These are phyloP conservation scores for Dillenia suffruticosa DNA, from an alignment of 164 flowering plant species.

Conservation along the genomic window DNA sequence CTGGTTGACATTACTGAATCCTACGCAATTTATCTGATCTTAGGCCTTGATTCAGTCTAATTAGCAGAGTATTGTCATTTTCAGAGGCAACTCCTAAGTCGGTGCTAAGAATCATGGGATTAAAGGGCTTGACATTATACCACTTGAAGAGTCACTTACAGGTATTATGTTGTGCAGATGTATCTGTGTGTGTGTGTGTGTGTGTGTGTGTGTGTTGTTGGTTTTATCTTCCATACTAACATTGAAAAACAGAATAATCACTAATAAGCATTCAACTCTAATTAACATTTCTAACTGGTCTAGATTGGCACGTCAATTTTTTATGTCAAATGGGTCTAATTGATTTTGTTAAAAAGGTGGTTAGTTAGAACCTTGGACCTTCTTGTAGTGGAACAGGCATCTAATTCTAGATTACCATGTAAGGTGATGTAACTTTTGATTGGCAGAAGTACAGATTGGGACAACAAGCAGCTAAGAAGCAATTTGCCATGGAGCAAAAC, in stretches of 20 bases:
- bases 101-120: slow-evolving; percentile 76
- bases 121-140: slow-evolving; percentile 87
- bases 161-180: slow-evolving; percentile 27
- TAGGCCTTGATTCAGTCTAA: too few species aligned
- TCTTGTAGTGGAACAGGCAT: too few species aligned
- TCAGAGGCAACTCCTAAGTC: slow-evolving; percentile 94
- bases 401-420: too few species aligned
- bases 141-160: slow-evolving; percentile 93
- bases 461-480: slow-evolving; percentile 45
- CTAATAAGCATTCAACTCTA: too few species aligned
- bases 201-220: background rate
- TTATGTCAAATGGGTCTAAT: too few species aligned
- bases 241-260: too few species aligned
- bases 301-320: background rate
- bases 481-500: slow-evolving; percentile 29
- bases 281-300: background rate
- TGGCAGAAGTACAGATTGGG: slow-evolving; percentile 84
- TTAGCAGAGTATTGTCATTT: background rate
- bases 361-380: too few species aligned
- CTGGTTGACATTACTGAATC: too few species aligned
- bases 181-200: background rate
- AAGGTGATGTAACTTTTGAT: too few species aligned
- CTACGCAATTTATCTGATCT: too few species aligned
- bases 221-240: background rate
- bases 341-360: too few species aligned